phyloP scores from a whole-genome alignment of 2,329 filamentous ascomycete species.

The Sclerotinia spermophila region DNA sequence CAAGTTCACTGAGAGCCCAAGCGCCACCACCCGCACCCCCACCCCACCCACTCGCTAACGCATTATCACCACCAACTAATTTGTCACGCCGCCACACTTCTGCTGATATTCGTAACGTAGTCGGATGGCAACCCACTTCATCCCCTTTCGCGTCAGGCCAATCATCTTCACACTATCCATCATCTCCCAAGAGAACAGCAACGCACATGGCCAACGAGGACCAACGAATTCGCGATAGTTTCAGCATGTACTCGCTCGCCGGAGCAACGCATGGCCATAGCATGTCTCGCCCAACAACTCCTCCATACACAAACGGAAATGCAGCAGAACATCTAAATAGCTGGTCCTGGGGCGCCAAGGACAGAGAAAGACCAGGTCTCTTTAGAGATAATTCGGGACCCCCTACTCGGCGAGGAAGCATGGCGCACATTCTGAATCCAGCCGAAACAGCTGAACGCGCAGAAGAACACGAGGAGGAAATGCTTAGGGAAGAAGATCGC shows the following conservation, averaged over 20 bases:
- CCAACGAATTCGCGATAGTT: conserved; percentile 58
- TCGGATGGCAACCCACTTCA: conserved; percentile 66
- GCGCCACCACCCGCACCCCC: conserved; percentile 55
- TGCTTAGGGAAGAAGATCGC: conserved; percentile 49
- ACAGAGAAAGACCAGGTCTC: conserved; percentile 31
- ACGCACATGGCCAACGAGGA: conserved; percentile 46
- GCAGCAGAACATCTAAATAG: conserved; percentile 34
- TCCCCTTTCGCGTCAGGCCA: conserved; percentile 66
- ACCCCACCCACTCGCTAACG: conserved; percentile 62
- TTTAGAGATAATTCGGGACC: conserved; percentile 50
- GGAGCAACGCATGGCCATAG: conserved; percentile 34
- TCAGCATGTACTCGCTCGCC: conserved; percentile 59
- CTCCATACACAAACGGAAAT: conserved; percentile 34
- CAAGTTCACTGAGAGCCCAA: conserved; percentile 68
- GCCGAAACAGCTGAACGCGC: conserved; percentile 63
- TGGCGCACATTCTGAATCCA: conserved; percentile 70
- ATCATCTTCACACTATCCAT: conserved; percentile 61
- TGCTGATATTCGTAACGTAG: conserved; percentile 81
- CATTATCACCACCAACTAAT: conserved; percentile 62
- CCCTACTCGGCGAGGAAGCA: conserved; percentile 64
- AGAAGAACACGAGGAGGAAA: conserved; percentile 63
- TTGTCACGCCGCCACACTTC: conserved; percentile 85
- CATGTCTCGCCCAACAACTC: conserved; percentile 36
- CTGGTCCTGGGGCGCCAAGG: conserved; percentile 37
- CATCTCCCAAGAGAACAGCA: conserved; percentile 55